phyloP scores from a whole-genome alignment of 176 grass and related monocot species.

The Carex pumila region DNA sequence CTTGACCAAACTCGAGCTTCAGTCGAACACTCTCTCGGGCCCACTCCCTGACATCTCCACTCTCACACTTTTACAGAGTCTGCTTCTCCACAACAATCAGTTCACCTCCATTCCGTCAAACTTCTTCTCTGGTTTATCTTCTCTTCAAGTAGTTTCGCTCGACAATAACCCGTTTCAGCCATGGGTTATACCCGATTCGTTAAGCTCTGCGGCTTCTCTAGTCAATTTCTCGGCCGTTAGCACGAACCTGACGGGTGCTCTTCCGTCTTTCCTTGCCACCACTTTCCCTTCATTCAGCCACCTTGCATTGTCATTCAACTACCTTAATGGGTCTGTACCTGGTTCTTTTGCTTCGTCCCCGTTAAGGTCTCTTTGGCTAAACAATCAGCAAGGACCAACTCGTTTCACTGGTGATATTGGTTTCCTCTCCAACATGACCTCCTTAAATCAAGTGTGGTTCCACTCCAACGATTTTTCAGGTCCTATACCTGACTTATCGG shows the following conservation, averaged over 20 bases:
- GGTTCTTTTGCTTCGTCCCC: conserved; percentile 4
- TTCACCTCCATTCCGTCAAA: conserved; percentile 22
- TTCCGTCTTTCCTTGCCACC: conserved; percentile 20
- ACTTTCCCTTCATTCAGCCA: not conserved
- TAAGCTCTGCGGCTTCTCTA: not conserved
- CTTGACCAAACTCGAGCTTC: conserved; percentile 20
- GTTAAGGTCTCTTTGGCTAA: conserved; percentile 31
- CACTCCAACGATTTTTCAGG: conserved; percentile 31
- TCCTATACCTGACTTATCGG: conserved; percentile 21
- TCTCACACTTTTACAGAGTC: not conserved
- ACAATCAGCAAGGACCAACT: conserved; percentile 25
- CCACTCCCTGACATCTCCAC: conserved; percentile 13
- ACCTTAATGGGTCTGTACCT: not conserved
- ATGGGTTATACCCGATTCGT: conserved; percentile 16
- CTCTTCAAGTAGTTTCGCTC: conserved; percentile 19
- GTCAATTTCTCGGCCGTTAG: conserved; percentile 23
- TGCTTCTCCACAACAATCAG: conserved; percentile 16
- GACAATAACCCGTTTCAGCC: conserved; percentile 26
- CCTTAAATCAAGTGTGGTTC: conserved; percentile 6
- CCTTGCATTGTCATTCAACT: conserved; percentile 27
- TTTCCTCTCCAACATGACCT: conserved; percentile 21
- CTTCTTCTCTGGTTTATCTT: conserved; percentile 26
- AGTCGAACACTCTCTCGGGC: conserved; percentile 5
- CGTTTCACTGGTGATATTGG: conserved; percentile 2
- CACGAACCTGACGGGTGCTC: conserved; percentile 22